Evolutionary conservation across 2,329 filamentous ascomycete species (phyloP).

Genomic region (Trichoderma harzianum): DNA sequence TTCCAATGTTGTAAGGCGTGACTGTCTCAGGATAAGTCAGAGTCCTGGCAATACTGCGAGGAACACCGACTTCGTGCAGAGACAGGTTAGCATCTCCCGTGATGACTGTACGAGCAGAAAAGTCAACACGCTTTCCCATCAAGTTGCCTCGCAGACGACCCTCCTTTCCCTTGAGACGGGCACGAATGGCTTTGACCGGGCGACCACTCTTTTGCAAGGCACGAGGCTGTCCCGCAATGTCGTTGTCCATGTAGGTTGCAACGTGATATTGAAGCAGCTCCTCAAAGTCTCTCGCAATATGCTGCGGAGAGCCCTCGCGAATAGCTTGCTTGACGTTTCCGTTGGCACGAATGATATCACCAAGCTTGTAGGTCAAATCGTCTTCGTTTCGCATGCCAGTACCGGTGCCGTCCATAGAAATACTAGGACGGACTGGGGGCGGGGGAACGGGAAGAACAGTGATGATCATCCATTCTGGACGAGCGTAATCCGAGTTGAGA

Average conservation of each 20-base stretch:
- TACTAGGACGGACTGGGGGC: constrained; percentile 91
- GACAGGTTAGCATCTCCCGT: constrained; percentile 97
- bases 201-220: constrained; percentile 95
- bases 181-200: constrained; percentile 93
- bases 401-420: constrained; percentile 92
- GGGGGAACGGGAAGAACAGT: constrained; percentile 94
- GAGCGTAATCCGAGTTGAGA: constrained; percentile 88
- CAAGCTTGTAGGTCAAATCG: constrained; percentile 98
- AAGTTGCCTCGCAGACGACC: constrained; percentile 95
- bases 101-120: constrained; percentile 98
- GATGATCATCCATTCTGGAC: constrained; percentile 97
- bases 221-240: constrained; percentile 92
- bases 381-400: constrained; percentile 94
- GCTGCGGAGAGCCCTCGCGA: constrained; percentile 84
- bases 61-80: constrained; percentile 95
- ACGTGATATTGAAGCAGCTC: constrained; percentile 94
- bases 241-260: constrained; percentile 99
- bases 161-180: constrained; percentile 98
- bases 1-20: constrained; percentile 95
- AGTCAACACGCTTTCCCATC: constrained; percentile 99
- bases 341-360: constrained; percentile 97
- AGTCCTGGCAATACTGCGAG: constrained; percentile 85
- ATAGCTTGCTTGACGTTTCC: constrained; percentile 89
- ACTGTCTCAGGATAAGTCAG: constrained; percentile 97
- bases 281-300: constrained; percentile 89